These are phyloP conservation scores for Tillandsia leiboldiana DNA, from an alignment of 176 grass and related monocot genomes.

Conservation along the genomic window DNA sequence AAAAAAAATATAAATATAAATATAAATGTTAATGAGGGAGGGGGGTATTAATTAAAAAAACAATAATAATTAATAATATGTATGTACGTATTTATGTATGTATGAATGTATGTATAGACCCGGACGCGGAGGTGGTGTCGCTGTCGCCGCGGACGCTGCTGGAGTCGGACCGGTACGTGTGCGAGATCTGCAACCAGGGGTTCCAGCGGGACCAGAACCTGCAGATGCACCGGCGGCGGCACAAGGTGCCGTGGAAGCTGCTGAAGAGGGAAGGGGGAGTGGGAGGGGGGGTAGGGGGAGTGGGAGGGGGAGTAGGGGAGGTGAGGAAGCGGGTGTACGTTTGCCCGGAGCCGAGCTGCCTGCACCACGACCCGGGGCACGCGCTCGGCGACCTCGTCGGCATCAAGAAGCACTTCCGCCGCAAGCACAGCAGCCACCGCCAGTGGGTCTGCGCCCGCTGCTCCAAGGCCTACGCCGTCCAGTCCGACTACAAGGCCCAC, in stretches of 20 bases:
- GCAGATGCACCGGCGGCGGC: slow-evolving; percentile 79
- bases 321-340: slow-evolving; percentile 74
- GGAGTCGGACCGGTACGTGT: slow-evolving; percentile 65
- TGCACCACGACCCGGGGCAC: slow-evolving; percentile 69
- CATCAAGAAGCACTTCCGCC: slow-evolving; percentile 90
- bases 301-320: slow-evolving; percentile 18
- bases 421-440: slow-evolving; percentile 76
- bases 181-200: slow-evolving; percentile 86
- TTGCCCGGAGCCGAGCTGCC: slow-evolving; percentile 88
- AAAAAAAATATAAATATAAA: no score
- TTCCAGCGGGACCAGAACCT: slow-evolving; percentile 94
- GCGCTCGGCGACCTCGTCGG: slow-evolving; percentile 65
- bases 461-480: slow-evolving; percentile 87
- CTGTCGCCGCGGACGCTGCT: slow-evolving; percentile 80
- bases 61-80: no score
- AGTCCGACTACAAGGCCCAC: slow-evolving; percentile 89
- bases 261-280: slow-evolving; percentile 46
- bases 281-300: slow-evolving; percentile 11
- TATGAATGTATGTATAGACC: slow-evolving; percentile 30
- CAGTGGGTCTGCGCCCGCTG: slow-evolving; percentile 75
- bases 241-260: slow-evolving; percentile 88
- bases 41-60: no score
- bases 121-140: slow-evolving; percentile 90
- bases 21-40: no score
- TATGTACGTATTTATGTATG: no score